Conservation (phyloP, 1,139 yeast species). For the Candida anutae region DNA sequence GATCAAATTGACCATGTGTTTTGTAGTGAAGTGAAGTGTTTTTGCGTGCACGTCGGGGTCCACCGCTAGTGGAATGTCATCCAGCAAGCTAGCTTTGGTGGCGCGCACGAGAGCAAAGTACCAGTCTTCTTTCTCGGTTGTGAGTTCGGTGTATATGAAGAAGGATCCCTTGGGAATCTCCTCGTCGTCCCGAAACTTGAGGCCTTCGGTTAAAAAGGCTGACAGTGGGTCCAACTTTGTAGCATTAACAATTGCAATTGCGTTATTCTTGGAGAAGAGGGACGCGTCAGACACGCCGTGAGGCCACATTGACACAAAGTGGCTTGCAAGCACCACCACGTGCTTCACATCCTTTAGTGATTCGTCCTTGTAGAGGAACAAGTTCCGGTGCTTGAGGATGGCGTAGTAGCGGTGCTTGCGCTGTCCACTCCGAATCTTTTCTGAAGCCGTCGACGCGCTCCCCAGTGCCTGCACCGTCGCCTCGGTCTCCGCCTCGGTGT, state of each 20-base stretch:
- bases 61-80: constrained; percentile 8
- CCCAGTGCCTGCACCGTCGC: neutral
- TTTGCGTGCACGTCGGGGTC: constrained; percentile 49
- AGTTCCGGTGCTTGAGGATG: constrained; percentile 73
- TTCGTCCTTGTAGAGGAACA: constrained; percentile 72
- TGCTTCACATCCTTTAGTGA: constrained; percentile 61
- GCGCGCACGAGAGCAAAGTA: constrained; percentile 79
- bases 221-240: neutral
- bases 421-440: constrained; percentile 13
- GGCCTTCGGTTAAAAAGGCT: neutral
- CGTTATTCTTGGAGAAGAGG: constrained; percentile 69
- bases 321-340: constrained; percentile 68
- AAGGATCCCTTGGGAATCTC: constrained; percentile 48
- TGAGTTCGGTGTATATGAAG: constrained; percentile 68
- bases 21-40: constrained; percentile 64
- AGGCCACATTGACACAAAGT: constrained; percentile 83
- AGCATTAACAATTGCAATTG: constrained; percentile 57
- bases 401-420: constrained; percentile 61
- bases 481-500: neutral
- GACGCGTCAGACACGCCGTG: constrained; percentile 63
- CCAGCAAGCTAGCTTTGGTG: constrained; percentile 43
- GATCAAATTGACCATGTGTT: constrained; percentile 64
- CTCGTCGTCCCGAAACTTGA: neutral
- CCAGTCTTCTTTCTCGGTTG: constrained; percentile 86
- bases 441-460: constrained; percentile 4